phyloP scores from a whole-genome alignment of 2,329 filamentous ascomycete genomes.

The Talaromyces marneffei region DNA sequence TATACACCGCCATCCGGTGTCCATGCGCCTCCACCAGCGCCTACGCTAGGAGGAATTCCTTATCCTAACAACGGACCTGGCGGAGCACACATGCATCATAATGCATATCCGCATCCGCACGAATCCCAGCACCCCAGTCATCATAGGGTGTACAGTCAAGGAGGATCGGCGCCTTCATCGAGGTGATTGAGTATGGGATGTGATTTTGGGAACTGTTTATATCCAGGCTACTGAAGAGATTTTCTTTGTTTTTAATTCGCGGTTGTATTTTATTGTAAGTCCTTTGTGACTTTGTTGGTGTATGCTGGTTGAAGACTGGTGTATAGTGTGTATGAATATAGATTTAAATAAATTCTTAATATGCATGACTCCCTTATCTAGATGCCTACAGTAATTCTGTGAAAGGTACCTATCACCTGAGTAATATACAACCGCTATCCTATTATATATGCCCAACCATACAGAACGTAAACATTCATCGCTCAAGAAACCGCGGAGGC shows the following conservation, averaged over 20 bases:
- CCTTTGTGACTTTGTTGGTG: background rate
- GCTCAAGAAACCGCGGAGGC: constrained; percentile 20
- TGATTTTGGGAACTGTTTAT: background rate
- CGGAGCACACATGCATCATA: constrained; percentile 6
- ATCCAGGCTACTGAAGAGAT: background rate
- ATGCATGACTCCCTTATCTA: background rate
- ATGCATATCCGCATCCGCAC: constrained; percentile 9
- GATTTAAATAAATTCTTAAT: background rate
- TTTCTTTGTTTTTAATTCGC: constrained; percentile 1
- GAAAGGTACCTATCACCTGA: background rate
- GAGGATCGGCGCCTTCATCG: constrained; percentile 14
- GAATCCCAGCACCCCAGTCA: constrained; percentile 20
- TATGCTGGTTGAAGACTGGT: background rate
- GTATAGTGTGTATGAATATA: constrained; percentile 1
- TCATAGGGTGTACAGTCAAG: constrained; percentile 36
- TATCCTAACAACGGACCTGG: constrained; percentile 22
- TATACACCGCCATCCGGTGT: constrained; percentile 36
- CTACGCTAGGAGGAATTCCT: constrained; percentile 21
- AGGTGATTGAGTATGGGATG: background rate
- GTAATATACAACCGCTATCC: background rate
- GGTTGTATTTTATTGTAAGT: constrained; percentile 3
- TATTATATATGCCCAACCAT: background rate
- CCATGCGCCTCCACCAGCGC: constrained; percentile 22
- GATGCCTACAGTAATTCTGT: background rate
- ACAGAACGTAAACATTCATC: background rate